These are phyloP conservation scores for Stephania cephalantha DNA, from an alignment of 164 flowering plant genomes.

Conservation along the genomic window DNA sequence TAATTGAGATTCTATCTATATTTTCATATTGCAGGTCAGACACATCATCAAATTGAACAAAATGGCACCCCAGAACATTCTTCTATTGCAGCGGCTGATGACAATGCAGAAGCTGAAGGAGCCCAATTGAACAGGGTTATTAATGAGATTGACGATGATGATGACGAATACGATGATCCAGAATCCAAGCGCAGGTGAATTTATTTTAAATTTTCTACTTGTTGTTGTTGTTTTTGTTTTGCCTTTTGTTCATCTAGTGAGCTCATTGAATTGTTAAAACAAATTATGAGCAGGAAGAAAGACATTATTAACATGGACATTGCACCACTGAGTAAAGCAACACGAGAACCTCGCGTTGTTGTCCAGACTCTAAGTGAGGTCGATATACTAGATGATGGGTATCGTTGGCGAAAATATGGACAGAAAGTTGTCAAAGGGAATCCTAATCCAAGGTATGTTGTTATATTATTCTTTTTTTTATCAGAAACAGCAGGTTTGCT, in stretches of 20 bases:
- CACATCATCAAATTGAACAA: constrained; percentile 26
- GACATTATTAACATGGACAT: constrained; percentile 48
- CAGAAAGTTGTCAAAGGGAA: constrained; percentile 93
- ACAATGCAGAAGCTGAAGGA: constrained; percentile 32
- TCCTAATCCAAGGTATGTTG: constrained; percentile 77
- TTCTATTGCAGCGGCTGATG: constrained; percentile 39
- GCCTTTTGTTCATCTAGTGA: constrained; percentile 6
- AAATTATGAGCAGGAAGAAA: constrained; percentile 42
- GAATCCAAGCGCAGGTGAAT: constrained; percentile 26
- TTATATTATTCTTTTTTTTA: no score
- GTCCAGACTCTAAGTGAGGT: constrained; percentile 87
- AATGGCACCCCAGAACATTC: constrained; percentile 43
- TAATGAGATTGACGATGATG: constrained; percentile 58
- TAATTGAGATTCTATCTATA: neutral
- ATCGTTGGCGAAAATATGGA: constrained; percentile 89
- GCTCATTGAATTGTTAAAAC: constrained; percentile 9
- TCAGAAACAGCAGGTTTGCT: constrained; percentile 33
- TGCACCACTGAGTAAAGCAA: constrained; percentile 59
- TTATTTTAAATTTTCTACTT: neutral
- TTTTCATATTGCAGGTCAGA: constrained; percentile 24
- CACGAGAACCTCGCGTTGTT: constrained; percentile 84
- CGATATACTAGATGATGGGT: constrained; percentile 89
- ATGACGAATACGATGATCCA: constrained; percentile 40
- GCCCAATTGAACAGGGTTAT: constrained; percentile 20
- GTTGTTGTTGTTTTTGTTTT: neutral